These are phyloP conservation scores for Populus hybrid DNA, from an alignment of 441 rosid genomes.

Conservation along the genomic window DNA sequence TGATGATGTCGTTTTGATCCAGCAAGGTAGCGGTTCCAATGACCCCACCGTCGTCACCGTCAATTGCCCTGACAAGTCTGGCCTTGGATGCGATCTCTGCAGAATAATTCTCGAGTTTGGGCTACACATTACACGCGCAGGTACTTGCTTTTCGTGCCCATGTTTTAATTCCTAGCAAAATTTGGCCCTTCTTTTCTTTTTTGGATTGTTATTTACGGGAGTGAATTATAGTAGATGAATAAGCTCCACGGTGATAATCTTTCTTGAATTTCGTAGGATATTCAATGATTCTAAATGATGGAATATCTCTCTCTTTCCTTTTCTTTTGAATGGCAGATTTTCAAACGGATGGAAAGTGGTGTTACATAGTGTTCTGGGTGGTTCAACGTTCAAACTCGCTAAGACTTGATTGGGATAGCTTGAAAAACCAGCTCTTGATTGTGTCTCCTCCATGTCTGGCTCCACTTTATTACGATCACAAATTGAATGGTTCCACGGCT, in stretches of 20 bases:
- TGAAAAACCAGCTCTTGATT: constrained; percentile 54
- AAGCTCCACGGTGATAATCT: neutral
- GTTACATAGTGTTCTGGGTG: constrained; percentile 82
- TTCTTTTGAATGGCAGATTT: constrained; percentile 44
- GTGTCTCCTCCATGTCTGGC: constrained; percentile 56
- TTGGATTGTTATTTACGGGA: neutral
- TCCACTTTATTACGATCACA: constrained; percentile 36
- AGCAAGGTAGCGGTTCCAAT: constrained; percentile 42
- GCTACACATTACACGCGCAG: constrained; percentile 67
- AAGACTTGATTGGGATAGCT: constrained; percentile 57
- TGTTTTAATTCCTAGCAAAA: neutral
- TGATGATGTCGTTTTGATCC: constrained; percentile 58
- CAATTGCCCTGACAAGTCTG: constrained; percentile 76
- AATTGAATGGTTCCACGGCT: constrained; percentile 26
- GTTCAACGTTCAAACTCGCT: constrained; percentile 43
- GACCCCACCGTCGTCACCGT: constrained; percentile 68
- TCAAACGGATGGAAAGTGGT: constrained; percentile 90
- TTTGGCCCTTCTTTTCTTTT: neutral
- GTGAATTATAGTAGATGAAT: neutral
- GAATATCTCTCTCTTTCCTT: neutral
- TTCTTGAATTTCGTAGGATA: neutral
- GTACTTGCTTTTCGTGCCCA: constrained; percentile 19
- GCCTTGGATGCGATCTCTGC: constrained; percentile 77
- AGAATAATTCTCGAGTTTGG: constrained; percentile 73
- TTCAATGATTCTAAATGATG: neutral